Conservation (phyloP, 805 yeast species). For the Ogataea neopini region DNA sequence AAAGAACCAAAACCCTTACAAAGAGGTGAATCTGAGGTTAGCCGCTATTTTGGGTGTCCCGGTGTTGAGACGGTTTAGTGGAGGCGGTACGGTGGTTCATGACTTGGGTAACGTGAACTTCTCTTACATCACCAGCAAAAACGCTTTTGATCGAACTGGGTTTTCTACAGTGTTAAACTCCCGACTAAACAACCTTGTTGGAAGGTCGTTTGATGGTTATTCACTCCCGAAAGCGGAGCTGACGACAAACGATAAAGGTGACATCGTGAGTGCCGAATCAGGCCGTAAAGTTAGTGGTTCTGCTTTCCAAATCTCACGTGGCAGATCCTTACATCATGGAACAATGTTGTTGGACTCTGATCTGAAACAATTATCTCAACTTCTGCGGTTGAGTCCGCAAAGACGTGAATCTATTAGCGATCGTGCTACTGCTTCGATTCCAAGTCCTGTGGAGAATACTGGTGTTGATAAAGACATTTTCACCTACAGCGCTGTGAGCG, state of each 20-base stretch:
- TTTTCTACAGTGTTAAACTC: conserved; percentile 40
- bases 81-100: conserved; percentile 98
- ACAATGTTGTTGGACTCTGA: conserved; percentile 82
- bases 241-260: conserved; percentile 73
- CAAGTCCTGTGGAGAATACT: conserved; percentile 75
- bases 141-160: conserved; percentile 57
- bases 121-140: conserved; percentile 67
- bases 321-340: conserved; percentile 91
- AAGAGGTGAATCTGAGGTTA: conserved; percentile 68
- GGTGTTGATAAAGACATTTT: conserved; percentile 48
- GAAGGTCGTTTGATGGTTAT: background rate
- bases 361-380: conserved; percentile 55
- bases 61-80: conserved; percentile 75
- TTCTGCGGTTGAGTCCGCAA: conserved; percentile 43
- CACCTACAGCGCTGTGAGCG: conserved; percentile 41
- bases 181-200: conserved; percentile 22
- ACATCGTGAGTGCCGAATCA: conserved; percentile 53
- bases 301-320: conserved; percentile 82
- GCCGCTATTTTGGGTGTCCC: conserved; percentile 57
- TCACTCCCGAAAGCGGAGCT: conserved; percentile 33
- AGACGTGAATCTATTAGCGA: conserved; percentile 27
- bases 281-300: conserved; percentile 82
- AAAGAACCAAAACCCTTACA: conserved; percentile 94
- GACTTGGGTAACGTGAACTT: conserved; percentile 88
- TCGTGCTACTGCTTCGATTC: conserved; percentile 66